Evolutionary conservation across 805 yeast genomes (phyloP), one percentile per base, ranked within the genome.

Genomic region (Cyberlindnera mrakii): DNA sequence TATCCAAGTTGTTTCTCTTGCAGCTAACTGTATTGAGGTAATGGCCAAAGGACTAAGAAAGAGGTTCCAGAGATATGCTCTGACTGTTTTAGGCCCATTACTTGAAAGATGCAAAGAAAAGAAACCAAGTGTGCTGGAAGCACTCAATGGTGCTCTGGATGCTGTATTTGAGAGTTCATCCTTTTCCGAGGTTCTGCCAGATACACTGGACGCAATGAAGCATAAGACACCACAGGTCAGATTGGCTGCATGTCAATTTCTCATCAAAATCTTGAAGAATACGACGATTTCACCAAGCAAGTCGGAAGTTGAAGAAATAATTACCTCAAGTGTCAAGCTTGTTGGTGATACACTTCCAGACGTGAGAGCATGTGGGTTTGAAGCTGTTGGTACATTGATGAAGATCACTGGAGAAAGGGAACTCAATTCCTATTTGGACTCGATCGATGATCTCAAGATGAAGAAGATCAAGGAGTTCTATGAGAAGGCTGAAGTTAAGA

Each of bases 81-180:
- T 67, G 1, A 53, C 71, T 1, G 72, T 86, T 2, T 66, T 87
- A 20, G 62, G 65, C 3, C 81, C 93, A 0, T 62, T 85, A 44
- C 63, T 93, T 35, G 96, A 88, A 51, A 74, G 97, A 53, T 77
- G 86, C 13, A 90, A 88, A 57, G 99, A 93, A 60, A 89, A 85
- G 67, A 91, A 91, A 56, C 81, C 76, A 20, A 67, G 82, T 3
- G 93, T 88, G 0, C 67, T 84, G 2, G 89, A 82, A 19, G 83
- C 93, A 0, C 67, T 91, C n/a, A 68, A 71, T 16, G 64, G 60
- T 20, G 82, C 91, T 0, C 66, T 90, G 41, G 85, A 82, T 59
- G 75, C 84, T 0, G 70, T 85, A 4, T 84, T 80, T 50, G 55
- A 55, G 30, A 65, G 66, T 46, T 67, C 81, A 10, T 71, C 78